phyloP scores from a whole-genome alignment of 1,139 yeast genomes.

The Geotrichum klebahnii region DNA sequence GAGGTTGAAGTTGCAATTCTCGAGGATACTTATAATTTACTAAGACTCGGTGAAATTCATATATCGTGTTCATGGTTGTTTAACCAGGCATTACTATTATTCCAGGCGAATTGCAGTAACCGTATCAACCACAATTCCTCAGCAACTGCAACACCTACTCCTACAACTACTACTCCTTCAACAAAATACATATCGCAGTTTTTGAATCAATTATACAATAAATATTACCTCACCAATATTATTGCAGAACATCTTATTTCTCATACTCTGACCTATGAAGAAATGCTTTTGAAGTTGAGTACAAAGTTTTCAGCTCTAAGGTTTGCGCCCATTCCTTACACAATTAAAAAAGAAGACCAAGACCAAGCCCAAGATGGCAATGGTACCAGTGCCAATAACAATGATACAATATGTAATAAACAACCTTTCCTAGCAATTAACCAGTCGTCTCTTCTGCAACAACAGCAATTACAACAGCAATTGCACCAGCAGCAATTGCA shows the following conservation, averaged over 20 bases:
- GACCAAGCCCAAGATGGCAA: background rate
- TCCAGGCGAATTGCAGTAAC: background rate
- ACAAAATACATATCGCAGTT: constrained; percentile 13
- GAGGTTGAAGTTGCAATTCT: constrained; percentile 10
- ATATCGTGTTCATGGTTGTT: background rate
- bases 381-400: background rate
- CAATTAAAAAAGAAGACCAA: background rate
- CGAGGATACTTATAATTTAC: constrained; percentile 12
- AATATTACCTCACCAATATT: constrained; percentile 11
- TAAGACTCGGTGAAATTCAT: background rate
- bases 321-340: constrained; percentile 5
- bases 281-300: constrained; percentile 1
- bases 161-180: background rate
- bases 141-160: background rate
- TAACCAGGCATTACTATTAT: background rate
- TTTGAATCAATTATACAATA: constrained; percentile 10
- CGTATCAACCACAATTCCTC: background rate
- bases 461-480: no score
- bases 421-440: no score
- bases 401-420: background rate
- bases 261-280: background rate
- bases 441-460: no score
- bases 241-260: constrained; percentile 8
- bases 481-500: no score
- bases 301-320: constrained; percentile 4